Conservation (phyloP, 257 asterid genomes). For the Euphrasia confusa region DNA sequence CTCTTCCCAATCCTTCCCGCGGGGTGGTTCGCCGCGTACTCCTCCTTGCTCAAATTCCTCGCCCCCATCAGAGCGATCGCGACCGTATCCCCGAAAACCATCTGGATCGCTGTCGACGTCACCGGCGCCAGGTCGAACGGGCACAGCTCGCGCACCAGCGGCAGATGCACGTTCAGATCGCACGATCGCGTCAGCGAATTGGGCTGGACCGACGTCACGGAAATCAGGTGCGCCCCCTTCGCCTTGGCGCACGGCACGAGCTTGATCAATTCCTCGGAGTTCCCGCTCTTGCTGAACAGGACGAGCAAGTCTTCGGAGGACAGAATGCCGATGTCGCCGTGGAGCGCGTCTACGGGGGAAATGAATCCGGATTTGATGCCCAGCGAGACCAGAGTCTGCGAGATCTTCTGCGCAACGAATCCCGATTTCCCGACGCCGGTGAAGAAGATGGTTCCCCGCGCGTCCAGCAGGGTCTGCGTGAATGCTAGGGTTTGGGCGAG, state of each 20-base stretch:
- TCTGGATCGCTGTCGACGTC: slow-evolving; percentile 60
- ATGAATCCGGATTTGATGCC: slow-evolving; percentile 74
- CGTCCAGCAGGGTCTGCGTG: slow-evolving; percentile 67
- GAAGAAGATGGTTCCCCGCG: slow-evolving; percentile 74
- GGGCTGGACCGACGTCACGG: slow-evolving; percentile 74
- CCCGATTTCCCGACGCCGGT: slow-evolving; percentile 98
- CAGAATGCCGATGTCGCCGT: slow-evolving; percentile 93
- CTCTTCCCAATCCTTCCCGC: slow-evolving; percentile 55
- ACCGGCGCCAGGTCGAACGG: slow-evolving; percentile 93
- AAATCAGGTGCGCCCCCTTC: slow-evolving; percentile 72
- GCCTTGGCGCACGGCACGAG: slow-evolving; percentile 92
- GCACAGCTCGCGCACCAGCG: slow-evolving; percentile 80
- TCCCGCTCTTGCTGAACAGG: slow-evolving; percentile 91
- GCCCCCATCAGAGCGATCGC: slow-evolving; percentile 89
- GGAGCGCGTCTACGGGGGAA: slow-evolving; percentile 90
- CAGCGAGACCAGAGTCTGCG: slow-evolving; percentile 78
- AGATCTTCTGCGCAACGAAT: slow-evolving; percentile 81
- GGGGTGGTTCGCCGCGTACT: slow-evolving; percentile 77
- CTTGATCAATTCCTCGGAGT: slow-evolving; percentile 70
- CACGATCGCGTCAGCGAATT: slow-evolving; percentile 54
- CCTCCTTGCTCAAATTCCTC: slow-evolving; percentile 66
- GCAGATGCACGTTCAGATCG: slow-evolving; percentile 92
- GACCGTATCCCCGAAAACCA: slow-evolving; percentile 82
- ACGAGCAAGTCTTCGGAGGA: slow-evolving; percentile 57
- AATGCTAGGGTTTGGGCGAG: slow-evolving; percentile 70